Evolutionary conservation across 257 asterid species (phyloP).

Genomic region (Solanum chilense): DNA sequence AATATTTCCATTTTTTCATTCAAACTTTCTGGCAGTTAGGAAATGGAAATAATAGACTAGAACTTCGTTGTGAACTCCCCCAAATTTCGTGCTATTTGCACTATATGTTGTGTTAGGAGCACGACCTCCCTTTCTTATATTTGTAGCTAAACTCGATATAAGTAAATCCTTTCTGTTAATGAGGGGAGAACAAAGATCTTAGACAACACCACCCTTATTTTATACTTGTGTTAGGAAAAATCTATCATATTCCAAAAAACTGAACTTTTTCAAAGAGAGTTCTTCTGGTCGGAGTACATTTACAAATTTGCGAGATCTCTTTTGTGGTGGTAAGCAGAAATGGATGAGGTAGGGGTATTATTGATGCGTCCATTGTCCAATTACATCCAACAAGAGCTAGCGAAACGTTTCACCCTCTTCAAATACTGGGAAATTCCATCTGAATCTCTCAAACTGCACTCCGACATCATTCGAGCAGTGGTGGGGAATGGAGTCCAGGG

Average conservation of each 20-base stretch:
- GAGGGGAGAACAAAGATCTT: background rate
- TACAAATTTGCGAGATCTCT: background rate
- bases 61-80: background rate
- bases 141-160: background rate
- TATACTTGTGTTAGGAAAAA: too few species aligned
- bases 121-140: background rate
- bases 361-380: constrained; percentile 35
- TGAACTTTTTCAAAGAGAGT: background rate
- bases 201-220: background rate
- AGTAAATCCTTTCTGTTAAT: background rate
- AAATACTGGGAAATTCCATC: constrained; percentile 35
- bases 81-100: background rate
- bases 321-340: background rate
- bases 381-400: constrained; percentile 35
- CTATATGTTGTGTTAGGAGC: background rate
- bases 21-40: background rate
- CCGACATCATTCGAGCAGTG: constrained; percentile 28
- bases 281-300: background rate
- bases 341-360: constrained; percentile 37
- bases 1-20: background rate
- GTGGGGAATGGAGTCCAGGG: constrained; percentile 41
- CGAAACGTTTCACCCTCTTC: constrained; percentile 36
- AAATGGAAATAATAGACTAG: background rate
- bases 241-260: background rate
- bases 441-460: constrained; percentile 17